Base-by-base conservation (phyloP, 257 asterid genomes). In the Ophiorrhiza pumila region DNA sequence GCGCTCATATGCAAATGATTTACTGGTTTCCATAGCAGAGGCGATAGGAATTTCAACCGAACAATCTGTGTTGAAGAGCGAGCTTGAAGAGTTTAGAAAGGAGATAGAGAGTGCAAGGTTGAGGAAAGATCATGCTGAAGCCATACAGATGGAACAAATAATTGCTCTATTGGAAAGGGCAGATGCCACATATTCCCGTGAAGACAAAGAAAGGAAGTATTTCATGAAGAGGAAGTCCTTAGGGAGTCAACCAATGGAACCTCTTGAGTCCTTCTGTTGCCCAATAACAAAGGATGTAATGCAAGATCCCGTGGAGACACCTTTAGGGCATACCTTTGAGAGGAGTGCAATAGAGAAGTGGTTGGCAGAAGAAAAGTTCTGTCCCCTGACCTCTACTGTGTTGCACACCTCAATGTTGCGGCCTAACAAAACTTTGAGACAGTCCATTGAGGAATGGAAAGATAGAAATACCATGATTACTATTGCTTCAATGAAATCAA, bases 401-500 rank as follows among this genome's bases (percentile, higher is more conserved):
- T 71, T 88, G 41, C 79, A 80, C 35, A 59, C 43, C 53, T 78
- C 91, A 41, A 83, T 85, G 90, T 78, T 88, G 75, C 83, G 91
- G 83, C 87, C 95, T 65, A 88, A 85, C 74, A 88, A 85, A 73
- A 88, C 90, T 25, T 79, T 88, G 57, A 82, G 95, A 78, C 91
- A 84, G 78, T 88, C 91, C 46, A 83, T 88, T 73, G 95, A 88
- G 64, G 95, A 88, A 80, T 88, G 91, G 91, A 81, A 66, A 83
- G 95, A 88, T 49, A 80, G 95, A 74, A 88, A 88, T 73, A 85
- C 85, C 50, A 88, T 88, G 86, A 88, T 88, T 71, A 61, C 67
- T 75, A 75, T 88, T 15, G 88, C 87, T 29, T 77, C 83, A 41
- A 46, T 85, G 74, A 85, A 87, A 79, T 74, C 83, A 58, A 77